These are phyloP conservation scores for Pseudocercospora musae DNA, from an alignment of 2,329 filamentous ascomycete species.

Conservation along the genomic window DNA sequence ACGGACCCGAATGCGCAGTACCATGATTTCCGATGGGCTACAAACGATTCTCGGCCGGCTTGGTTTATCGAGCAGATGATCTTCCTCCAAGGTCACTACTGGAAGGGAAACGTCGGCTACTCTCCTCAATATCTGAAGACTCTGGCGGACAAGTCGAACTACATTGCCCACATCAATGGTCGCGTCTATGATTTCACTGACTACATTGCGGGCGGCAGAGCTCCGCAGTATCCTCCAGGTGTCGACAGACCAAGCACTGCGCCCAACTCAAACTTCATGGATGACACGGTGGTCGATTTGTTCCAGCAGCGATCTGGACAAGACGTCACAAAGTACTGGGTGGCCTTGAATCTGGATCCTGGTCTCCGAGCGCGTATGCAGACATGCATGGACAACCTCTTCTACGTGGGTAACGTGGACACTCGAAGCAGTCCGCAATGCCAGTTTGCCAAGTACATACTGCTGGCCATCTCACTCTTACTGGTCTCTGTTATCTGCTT, in stretches of 20 bases:
- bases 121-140: conserved; percentile 71
- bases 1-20: conserved; percentile 74
- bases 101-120: conserved; percentile 85
- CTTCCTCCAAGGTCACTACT: conserved; percentile 71
- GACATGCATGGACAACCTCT: conserved; percentile 85
- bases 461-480: conserved; percentile 78
- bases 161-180: conserved; percentile 73
- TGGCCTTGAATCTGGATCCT: conserved; percentile 60
- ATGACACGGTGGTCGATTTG: conserved; percentile 65
- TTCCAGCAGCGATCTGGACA: conserved; percentile 73
- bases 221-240: conserved; percentile 56
- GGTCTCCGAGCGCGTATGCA: conserved; percentile 65
- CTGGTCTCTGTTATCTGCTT: conserved; percentile 80
- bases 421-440: conserved; percentile 83
- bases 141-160: conserved; percentile 50
- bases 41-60: conserved; percentile 76
- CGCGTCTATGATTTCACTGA: conserved; percentile 86
- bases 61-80: conserved; percentile 92
- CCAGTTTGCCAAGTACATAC: conserved; percentile 83
- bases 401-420: conserved; percentile 88
- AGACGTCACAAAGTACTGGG: conserved; percentile 82
- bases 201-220: conserved; percentile 74
- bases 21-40: conserved; percentile 88
- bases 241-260: conserved; percentile 46
- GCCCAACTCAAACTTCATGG: conserved; percentile 74